Conservation (phyloP, 768 basidiomycete species). For the Boletus rex-veris region DNA sequence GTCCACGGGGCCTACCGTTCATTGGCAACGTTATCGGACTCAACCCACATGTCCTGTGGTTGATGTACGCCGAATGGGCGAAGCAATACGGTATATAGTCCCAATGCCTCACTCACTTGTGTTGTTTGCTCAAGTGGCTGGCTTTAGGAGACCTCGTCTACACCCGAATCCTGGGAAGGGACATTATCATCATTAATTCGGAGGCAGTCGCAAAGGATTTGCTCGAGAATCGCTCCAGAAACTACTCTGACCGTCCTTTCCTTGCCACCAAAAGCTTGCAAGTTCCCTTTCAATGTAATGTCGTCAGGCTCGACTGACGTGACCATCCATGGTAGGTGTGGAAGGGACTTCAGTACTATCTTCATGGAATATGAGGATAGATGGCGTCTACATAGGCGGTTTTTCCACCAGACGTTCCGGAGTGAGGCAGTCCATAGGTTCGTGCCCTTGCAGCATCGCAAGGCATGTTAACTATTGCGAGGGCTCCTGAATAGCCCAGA, state of each 20-base stretch:
- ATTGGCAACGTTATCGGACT: slow-evolving; percentile 38
- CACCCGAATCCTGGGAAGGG: slow-evolving; percentile 43
- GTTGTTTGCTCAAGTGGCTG: background rate
- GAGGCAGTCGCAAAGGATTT: slow-evolving; percentile 41
- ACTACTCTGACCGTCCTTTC: slow-evolving; percentile 51
- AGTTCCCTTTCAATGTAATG: background rate
- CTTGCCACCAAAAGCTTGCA: slow-evolving; percentile 16
- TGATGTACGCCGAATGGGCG: slow-evolving; percentile 38
- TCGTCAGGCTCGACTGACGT: background rate
- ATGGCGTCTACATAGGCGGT: slow-evolving; percentile 32
- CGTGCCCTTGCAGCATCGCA: slow-evolving; percentile 29
- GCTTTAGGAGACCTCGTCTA: slow-evolving; percentile 45
- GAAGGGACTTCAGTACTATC: slow-evolving; percentile 20
- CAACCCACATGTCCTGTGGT: slow-evolving; percentile 33
- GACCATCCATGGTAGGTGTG: slow-evolving; percentile 9
- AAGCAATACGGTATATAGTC: slow-evolving; percentile 29
- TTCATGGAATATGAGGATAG: slow-evolving; percentile 31
- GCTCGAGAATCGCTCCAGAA: slow-evolving; percentile 43
- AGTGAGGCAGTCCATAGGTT: slow-evolving; percentile 24
- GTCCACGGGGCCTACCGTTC: slow-evolving; percentile 35
- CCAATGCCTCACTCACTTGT: background rate
- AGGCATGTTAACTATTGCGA: slow-evolving; percentile 30
- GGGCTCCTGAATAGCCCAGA: slow-evolving; percentile 33
- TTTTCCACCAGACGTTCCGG: slow-evolving; percentile 29
- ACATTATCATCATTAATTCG: slow-evolving; percentile 46